Conservation (phyloP, 2,329 filamentous ascomycete genomes). For the Nemania sp. region DNA sequence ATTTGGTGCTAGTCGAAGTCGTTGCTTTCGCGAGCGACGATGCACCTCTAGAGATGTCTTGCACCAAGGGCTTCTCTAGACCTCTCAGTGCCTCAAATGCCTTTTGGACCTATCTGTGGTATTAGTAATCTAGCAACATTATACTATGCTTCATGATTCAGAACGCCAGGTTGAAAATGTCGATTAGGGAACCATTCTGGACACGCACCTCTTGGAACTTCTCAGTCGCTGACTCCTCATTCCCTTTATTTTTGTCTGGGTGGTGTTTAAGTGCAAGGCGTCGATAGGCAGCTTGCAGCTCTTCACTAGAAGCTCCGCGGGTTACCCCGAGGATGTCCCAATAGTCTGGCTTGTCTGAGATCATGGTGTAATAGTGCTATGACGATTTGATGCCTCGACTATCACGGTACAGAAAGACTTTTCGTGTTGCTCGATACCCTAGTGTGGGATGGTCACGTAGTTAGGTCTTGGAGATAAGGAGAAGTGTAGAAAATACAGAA, state of each 20-base stretch:
- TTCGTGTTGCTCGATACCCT: background rate
- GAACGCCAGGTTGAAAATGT: background rate
- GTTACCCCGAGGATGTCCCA: conserved; percentile 13
- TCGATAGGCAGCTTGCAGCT: conserved; percentile 26
- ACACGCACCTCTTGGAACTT: conserved; percentile 25
- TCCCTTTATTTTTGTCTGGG: conserved; percentile 30
- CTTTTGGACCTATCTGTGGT: conserved; percentile 10
- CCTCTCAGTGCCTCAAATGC: conserved; percentile 19
- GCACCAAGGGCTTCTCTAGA: background rate
- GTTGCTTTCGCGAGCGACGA: background rate
- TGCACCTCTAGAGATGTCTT: background rate
- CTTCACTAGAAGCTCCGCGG: conserved; percentile 20
- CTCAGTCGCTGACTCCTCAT: conserved; percentile 21
- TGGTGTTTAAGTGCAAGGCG: conserved; percentile 21
- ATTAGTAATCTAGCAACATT: background rate
- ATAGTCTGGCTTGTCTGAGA: background rate
- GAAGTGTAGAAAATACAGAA: background rate
- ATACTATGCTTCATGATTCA: background rate
- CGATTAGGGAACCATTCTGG: too few relatives aligned
- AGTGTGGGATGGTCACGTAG: too few relatives aligned
- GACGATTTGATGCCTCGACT: background rate
- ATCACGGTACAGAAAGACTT: background rate
- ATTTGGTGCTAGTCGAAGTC: background rate
- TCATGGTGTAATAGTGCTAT: background rate
- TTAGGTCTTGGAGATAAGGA: background rate